Conservation (phyloP, 352 stramenopile species). For the Paralagenidium karlingii region DNA sequence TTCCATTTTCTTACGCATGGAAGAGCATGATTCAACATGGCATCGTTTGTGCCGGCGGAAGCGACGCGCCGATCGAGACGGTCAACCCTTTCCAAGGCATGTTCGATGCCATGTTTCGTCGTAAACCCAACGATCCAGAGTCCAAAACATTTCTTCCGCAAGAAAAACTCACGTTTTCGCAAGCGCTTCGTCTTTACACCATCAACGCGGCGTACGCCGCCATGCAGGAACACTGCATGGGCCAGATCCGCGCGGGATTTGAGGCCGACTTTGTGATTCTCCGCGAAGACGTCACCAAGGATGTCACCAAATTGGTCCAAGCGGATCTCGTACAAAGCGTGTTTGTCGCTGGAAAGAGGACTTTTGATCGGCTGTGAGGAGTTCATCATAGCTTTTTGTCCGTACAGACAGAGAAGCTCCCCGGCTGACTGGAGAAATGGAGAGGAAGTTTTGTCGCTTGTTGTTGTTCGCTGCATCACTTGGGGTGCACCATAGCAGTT, state of each 20-base stretch:
- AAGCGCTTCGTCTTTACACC: constrained; percentile 77
- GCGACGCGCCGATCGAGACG: constrained; percentile 78
- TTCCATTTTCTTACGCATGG: constrained; percentile 74
- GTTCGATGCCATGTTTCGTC: constrained; percentile 77
- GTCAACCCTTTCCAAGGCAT: constrained; percentile 82
- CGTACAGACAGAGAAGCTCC: too few species aligned
- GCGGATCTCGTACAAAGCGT: constrained; percentile 45
- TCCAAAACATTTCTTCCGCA: constrained; percentile 35
- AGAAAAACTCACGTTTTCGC: constrained; percentile 52
- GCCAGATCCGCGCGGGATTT: constrained; percentile 36
- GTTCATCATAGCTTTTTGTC: too few species aligned
- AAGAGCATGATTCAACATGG: constrained; percentile 65
- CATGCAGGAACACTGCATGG: constrained; percentile 38
- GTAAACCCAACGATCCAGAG: constrained; percentile 27
- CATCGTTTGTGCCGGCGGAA: constrained; percentile 69
- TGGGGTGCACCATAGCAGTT: too few species aligned
- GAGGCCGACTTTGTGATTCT: constrained; percentile 67
- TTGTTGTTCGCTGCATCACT: too few species aligned
- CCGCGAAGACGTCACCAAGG: constrained; percentile 27
- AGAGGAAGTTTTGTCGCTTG: too few species aligned
- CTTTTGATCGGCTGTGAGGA: too few species aligned
- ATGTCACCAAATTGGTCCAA: constrained; percentile 24
- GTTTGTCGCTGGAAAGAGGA: constrained; percentile 43
- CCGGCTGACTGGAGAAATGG: too few species aligned
- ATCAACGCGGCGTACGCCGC: constrained; percentile 51